Evolutionary conservation across 2,329 filamentous ascomycete genomes (phyloP).

Genomic region (Fusarium redolens): DNA sequence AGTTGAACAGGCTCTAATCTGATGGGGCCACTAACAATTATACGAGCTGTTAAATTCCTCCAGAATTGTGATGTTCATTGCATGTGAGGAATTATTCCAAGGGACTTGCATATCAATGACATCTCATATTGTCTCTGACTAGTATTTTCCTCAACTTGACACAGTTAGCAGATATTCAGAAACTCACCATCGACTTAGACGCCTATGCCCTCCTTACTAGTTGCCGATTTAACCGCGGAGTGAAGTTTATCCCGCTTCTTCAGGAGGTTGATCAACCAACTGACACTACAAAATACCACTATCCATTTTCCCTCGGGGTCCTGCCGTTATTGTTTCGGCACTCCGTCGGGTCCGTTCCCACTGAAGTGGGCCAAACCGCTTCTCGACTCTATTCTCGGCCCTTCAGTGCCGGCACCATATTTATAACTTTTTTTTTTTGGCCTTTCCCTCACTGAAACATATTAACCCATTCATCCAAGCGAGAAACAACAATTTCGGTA

Average conservation of each 20-base stretch:
- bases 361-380: constrained; percentile 9
- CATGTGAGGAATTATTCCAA: constrained; percentile 4
- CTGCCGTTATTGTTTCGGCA: constrained; percentile 6
- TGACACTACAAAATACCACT: not conserved
- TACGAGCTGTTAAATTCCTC: constrained; percentile 6
- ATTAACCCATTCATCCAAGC: not conserved
- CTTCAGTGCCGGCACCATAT: constrained; percentile 15
- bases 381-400: constrained; percentile 25
- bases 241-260: constrained; percentile 12
- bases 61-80: not conserved
- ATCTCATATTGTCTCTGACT: not conserved
- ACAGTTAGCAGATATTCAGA: not conserved
- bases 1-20: not conserved
- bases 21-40: not conserved
- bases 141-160: not conserved
- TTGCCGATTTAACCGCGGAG: constrained; percentile 27
- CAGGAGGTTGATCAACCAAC: constrained; percentile 16
- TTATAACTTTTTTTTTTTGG: constrained; percentile 9
- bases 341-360: constrained; percentile 5
- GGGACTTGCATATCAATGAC: not conserved
- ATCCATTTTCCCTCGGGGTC: not conserved
- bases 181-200: not conserved
- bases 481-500: constrained; percentile 22
- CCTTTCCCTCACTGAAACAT: constrained; percentile 6
- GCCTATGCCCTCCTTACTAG: constrained; percentile 8